A percentile compares a stretch with the other conserved stretches of the same genome.
Conservation (phyloP, 225 moss, liverwort and hornwort genomes). For the Bryum argenteum region DNA sequence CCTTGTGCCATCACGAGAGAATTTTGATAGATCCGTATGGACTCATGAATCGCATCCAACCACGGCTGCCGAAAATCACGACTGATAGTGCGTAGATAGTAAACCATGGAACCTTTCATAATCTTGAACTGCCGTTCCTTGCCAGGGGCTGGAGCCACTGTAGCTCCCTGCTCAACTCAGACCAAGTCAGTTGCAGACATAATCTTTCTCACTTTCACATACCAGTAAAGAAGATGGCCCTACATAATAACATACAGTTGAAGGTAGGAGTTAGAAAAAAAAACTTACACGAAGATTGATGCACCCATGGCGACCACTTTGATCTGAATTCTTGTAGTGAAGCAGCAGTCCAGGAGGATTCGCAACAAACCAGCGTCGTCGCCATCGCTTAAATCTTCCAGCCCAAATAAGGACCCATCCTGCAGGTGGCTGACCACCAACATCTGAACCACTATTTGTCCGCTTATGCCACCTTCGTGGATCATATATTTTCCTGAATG, state of each 20-base stretch:
- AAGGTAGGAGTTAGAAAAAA: not conserved
- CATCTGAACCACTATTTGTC: conserved; percentile 50
- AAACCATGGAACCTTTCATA: conserved; percentile 87
- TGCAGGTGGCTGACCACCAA: conserved; percentile 90
- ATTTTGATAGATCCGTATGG: conserved; percentile 79
- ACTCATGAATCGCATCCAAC: conserved; percentile 89
- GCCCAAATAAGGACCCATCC: conserved; percentile 99
- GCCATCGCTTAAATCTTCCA: conserved; percentile 97
- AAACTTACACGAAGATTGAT: conserved; percentile 79
- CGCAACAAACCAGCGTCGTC: conserved; percentile 98
- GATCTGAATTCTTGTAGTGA: conserved; percentile 90
- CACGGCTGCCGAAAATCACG: conserved; percentile 95
- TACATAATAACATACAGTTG: not conserved
- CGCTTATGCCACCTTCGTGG: conserved; percentile 93
- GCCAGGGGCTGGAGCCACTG: conserved; percentile 72
- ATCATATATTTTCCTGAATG: conserved; percentile 80
- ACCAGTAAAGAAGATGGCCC: not conserved
- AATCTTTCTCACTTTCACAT: conserved; percentile 1
- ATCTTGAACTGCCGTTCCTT: conserved; percentile 99
- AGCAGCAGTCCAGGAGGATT: conserved; percentile 97
- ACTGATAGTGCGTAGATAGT: conserved; percentile 81
- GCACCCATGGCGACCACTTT: conserved; percentile 95
- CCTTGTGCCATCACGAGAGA: conserved; percentile 83
- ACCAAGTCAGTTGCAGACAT: conserved; percentile 14
- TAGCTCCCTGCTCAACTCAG: conserved; percentile 69